These are phyloP conservation scores for Proliferodiscus dingleyae DNA, from an alignment of 2,329 filamentous ascomycete genomes.

Conservation along the genomic window DNA sequence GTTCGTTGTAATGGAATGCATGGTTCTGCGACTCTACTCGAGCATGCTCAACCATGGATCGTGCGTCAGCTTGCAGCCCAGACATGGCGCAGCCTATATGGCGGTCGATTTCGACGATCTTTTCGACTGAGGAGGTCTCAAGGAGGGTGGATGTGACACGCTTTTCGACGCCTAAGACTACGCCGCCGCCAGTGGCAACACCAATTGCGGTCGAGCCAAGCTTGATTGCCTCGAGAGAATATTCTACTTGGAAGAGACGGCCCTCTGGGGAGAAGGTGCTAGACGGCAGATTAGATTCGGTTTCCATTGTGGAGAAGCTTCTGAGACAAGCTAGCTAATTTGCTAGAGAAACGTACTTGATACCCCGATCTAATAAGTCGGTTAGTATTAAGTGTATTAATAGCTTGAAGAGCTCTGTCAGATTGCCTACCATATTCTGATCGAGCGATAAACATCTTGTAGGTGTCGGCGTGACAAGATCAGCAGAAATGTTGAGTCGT, in stretches of 20 bases:
- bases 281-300: constrained; percentile 21
- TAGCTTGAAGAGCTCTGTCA: constrained; percentile 13
- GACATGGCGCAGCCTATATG: constrained; percentile 99
- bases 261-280: constrained; percentile 99
- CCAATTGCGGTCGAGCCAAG: constrained; percentile 97
- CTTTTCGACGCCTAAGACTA: constrained; percentile 97
- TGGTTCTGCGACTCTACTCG: constrained; percentile 97
- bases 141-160: constrained; percentile 96
- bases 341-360: constrained; percentile 65
- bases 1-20: constrained; percentile 96
- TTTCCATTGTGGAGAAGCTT: background rate
- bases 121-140: constrained; percentile 96
- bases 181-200: constrained; percentile 90
- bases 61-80: constrained; percentile 92
- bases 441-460: constrained; percentile 98
- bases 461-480: constrained; percentile 16
- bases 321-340: constrained; percentile 9
- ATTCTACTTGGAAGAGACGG: constrained; percentile 99
- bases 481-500: background rate
- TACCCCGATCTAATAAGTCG: constrained; percentile 75
- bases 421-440: constrained; percentile 97
- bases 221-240: constrained; percentile 99
- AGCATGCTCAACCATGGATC: constrained; percentile 97
- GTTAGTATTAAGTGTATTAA: constrained; percentile 30
- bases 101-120: constrained; percentile 98